Percentiles rank a stretch among this genome's conserved stretches.
phyloP scores from a whole-genome alignment of 2,329 filamentous ascomycete genomes.

The Gnomoniopsis sp. region DNA sequence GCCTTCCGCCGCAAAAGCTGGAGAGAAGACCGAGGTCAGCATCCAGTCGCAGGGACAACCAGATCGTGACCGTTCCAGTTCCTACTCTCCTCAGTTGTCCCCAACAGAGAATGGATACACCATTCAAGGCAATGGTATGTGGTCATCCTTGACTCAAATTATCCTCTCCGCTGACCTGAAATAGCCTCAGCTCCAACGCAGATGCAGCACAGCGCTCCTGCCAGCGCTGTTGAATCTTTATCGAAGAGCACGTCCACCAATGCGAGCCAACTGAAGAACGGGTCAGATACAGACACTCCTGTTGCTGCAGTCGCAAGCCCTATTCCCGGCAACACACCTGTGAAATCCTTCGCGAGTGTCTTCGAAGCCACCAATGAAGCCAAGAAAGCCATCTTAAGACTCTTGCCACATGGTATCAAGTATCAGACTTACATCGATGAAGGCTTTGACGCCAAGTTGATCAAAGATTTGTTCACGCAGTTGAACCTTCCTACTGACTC shows the following conservation, averaged over 20 bases:
- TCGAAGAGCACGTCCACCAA: background rate
- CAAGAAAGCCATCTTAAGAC: conserved; percentile 62
- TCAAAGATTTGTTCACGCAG: conserved; percentile 65
- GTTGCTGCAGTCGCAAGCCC: background rate
- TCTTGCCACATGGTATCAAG: conserved; percentile 65
- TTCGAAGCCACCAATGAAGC: conserved; percentile 54
- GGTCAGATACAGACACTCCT: background rate
- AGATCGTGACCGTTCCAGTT: conserved; percentile 44
- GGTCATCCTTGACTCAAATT: background rate
- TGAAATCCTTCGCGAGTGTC: conserved; percentile 26
- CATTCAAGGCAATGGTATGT: background rate
- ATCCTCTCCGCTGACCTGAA: background rate
- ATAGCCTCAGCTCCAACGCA: background rate
- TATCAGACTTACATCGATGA: conserved; percentile 72
- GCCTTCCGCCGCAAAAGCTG: conserved; percentile 17
- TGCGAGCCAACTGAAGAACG: background rate
- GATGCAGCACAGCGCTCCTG: background rate
- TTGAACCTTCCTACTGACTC: conserved; percentile 54
- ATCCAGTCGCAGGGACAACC: conserved; percentile 24
- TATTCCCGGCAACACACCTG: background rate
- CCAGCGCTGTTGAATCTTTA: background rate
- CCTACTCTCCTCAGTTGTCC: conserved; percentile 51
- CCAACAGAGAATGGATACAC: conserved; percentile 35
- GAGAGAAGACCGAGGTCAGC: conserved; percentile 4
- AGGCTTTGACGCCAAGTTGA: conserved; percentile 61